Base-by-base conservation (phyloP, 208 protist species). In the Leishmania tarentolae region DNA sequence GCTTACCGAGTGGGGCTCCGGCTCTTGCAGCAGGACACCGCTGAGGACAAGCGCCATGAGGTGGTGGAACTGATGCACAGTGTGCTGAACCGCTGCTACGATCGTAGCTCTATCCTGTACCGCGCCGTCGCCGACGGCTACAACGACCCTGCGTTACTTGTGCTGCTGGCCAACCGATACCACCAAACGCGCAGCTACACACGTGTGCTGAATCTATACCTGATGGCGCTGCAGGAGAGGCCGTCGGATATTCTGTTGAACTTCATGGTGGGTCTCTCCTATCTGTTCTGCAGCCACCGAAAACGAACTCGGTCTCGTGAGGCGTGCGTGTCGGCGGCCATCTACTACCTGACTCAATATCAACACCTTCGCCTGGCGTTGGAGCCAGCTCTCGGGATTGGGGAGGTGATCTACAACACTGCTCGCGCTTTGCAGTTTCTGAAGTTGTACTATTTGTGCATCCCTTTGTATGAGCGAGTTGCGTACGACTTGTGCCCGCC, bases 371-470 rank as follows among this genome's bases (percentile, higher is more conserved):
- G 90, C 52, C 81, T 88, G 21, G 83, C 87, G 11, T 35, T 92
- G 65, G 89, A 89, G 66, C 79, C 88, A 24, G 47, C 78, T 31
- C 80, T 87, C 35, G 82, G 78, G 0, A 65, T 79, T 15, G 94
- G 93, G 19, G 95, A 98, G 88, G 89, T 90, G 11, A 79, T 95
- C 21, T 98, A 97, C 88, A 98, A 98, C 89, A 83, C 87, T n/a
- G 95, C 93, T 4, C 85, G 93, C 56, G 90, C 90, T 35, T 75
- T 96, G 46, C 95, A 98, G 63, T 95, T 92, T 76, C 85, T 98
- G 40, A 75, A 87, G 50, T 69, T 96, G 74, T 82, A 87, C 61
- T 84, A 96, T 71, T 87, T 95, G 65, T 88, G 86, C 82, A 76
- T 93, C 9, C 95, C 93, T 47, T 84, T 98, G 21, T 98, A 98